phyloP scores from a whole-genome alignment of 176 grass and related monocot species.

The Luzula sylvatica region DNA sequence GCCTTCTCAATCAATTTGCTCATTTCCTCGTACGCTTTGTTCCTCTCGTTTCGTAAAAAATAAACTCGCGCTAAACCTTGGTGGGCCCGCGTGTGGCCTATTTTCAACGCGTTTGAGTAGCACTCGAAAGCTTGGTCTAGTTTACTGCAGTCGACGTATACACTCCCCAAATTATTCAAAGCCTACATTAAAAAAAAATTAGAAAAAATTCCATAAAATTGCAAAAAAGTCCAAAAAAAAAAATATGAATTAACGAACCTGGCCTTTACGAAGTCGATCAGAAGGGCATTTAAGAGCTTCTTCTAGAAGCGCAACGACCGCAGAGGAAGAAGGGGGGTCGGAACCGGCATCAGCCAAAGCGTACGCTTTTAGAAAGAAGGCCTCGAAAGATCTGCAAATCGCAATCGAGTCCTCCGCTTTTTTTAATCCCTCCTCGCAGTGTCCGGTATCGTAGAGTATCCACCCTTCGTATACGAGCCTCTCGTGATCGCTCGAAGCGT shows the following conservation, averaged over 20 bases:
- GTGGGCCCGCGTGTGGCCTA: slow-evolving; percentile 89
- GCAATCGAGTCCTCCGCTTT: slow-evolving; percentile 83
- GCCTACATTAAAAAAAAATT: slow-evolving; percentile 28
- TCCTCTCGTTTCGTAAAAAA: slow-evolving; percentile 67
- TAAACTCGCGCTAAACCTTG: slow-evolving; percentile 93
- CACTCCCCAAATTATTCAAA: slow-evolving; percentile 95
- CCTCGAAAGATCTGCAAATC: slow-evolving; percentile 87
- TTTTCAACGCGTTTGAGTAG: slow-evolving; percentile 85
- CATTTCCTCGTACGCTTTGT: slow-evolving; percentile 85
- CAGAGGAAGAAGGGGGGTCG: slow-evolving; percentile 60
- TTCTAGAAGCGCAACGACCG: slow-evolving; percentile 79
- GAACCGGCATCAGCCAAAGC: slow-evolving; percentile 68
- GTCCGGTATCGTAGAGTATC: slow-evolving; percentile 91
- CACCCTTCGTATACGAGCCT: slow-evolving; percentile 78
- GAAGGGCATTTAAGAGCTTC: slow-evolving; percentile 82
- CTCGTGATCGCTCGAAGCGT: slow-evolving; percentile 67
- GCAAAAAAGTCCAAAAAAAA: slow-evolving; percentile 1
- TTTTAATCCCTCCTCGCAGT: slow-evolving; percentile 70
- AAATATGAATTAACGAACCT: slow-evolving; percentile 25
- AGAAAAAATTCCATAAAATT: too few species aligned
- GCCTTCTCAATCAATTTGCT: slow-evolving; percentile 96
- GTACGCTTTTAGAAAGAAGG: slow-evolving; percentile 93
- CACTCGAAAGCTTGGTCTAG: slow-evolving; percentile 92
- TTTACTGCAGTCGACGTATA: slow-evolving; percentile 92
- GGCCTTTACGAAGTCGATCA: slow-evolving; percentile 85